phyloP scores from a whole-genome alignment of 805 yeast genomes.

The Cephaloascus fragrans region DNA sequence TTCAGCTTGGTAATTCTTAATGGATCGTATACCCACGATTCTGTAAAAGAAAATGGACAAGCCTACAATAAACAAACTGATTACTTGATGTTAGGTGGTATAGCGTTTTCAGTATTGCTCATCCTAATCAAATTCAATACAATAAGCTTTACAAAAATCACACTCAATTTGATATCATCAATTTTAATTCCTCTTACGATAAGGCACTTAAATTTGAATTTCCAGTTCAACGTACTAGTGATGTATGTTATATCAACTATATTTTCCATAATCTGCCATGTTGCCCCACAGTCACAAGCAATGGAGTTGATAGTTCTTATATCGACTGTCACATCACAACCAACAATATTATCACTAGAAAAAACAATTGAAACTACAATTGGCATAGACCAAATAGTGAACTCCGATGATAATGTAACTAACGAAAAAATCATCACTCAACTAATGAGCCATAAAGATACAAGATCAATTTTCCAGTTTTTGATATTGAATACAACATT shows the following conservation, averaged over 20 bases:
- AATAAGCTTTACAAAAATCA: too few relatives aligned
- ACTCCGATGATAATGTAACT: neutral
- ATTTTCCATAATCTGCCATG: too few relatives aligned
- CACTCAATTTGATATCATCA: neutral
- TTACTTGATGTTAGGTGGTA: neutral
- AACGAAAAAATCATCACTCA: constrained; percentile 6
- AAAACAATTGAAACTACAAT: neutral
- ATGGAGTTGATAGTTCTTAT: neutral
- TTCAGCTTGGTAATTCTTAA: neutral
- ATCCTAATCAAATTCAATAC: too few relatives aligned
- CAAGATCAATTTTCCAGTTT: constrained; percentile 83
- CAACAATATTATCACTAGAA: neutral
- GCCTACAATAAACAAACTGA: too few relatives aligned
- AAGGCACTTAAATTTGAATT: too few relatives aligned
- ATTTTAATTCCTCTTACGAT: neutral
- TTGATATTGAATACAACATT: constrained; percentile 78
- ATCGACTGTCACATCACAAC: neutral
- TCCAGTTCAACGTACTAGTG: neutral
- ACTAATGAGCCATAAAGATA: constrained; percentile 40
- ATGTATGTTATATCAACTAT: neutral
- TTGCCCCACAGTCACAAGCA: too few relatives aligned
- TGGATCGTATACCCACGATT: neutral
- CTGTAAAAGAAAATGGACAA: too few relatives aligned
- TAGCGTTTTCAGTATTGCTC: neutral
- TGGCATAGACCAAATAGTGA: neutral